Base-by-base conservation (phyloP, 2,329 filamentous ascomycete species). In the Epichloe brachyelytri region DNA sequence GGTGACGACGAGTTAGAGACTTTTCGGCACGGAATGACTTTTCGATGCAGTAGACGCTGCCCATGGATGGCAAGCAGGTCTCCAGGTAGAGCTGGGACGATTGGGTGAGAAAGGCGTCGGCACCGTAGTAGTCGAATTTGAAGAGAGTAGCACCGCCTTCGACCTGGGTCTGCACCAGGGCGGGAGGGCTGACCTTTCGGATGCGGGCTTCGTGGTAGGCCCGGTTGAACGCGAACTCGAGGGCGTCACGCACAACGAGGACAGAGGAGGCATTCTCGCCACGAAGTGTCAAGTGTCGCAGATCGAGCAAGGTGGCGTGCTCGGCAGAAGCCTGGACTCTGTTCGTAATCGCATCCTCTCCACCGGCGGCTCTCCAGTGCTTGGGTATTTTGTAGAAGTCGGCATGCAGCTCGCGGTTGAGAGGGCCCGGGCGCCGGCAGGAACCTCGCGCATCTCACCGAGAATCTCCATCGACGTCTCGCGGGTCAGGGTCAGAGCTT, bases 11-110 rank as follows among this genome's bases (percentile, higher is more conserved):
- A 47, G 93, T 98, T 52, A 97, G 76, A 6, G 85, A 91, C 73
- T 96, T 96, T 71, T 98, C 93, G 14, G 93, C 93, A 55, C 93
- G 90, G 83, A 98, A 98, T 2, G 91, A 97, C 69, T 95, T 95
- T 70, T 95, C 90, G 62, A 98, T 91, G 66, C 91, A 97, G 78
- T 94, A 98, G 49, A 96, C 89, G 65, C 96, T 88, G 59, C 93
- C 93, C 62, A 97, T 77, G 48, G 85, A 88, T 11, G 91, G 88
- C 34, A 98, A 75, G 58, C 85, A 88, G 34, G 93, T 98, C 76
- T 98, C 93, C 53, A 98, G 85, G 71, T 98, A 98, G 50, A 98
- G 81, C 71, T 98, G 93, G 36, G 88, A 95, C 3, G 90, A 96
- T 71, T 98, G 93, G 4, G 93, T 97, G 56, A 98, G 81, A 74